Base-by-base conservation (phyloP, 768 basidiomycete genomes). In the Lentinula aciculospora region DNA sequence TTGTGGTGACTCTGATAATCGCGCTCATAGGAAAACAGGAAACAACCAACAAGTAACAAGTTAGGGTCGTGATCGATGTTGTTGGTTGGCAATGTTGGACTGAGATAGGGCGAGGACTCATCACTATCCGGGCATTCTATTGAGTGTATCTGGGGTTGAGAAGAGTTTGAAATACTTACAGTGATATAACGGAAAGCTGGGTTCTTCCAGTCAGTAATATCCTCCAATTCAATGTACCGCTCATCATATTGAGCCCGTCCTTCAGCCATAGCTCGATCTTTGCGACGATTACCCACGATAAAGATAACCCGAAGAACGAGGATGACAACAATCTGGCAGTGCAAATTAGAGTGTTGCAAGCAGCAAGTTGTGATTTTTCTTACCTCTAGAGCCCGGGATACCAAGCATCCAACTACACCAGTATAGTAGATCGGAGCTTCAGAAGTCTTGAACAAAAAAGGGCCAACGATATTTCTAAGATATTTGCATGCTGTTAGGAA, bases 161-260 rank as follows among this genome's bases (percentile, higher is more conserved):
- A 19, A 9, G 32, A n/a, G 21, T 6, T 1, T n/a, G 25, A 25
- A 10, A 31, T 46, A 34, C 32, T 23, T 27, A 57, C 56, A 5
- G 56, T 60, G 32, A 67, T 53, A 44, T 67, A 67, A 17, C 66
- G 59, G 61, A 67, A 66, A 3, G 66, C 64, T 3, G 63, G 66
- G 32, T 67, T 67, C 51, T 67, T 65, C 66, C 66, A 67, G 39
- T 67, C 65, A 1, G 63, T 62, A 5, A 67, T 51, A 56, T 67
- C 66, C 37, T 64, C 60, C 36, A 67, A 53, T 4, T 40, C 48
- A 5, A 60, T 62, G 23, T 50, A n/a, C 15, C 55, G 54, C 15
- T 56, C 61, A 49, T 65, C 65, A 50, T 65, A 67, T 31, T 55
- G 50, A 1, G 63, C 62, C 27, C 57, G 59, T 8, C 66, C 66